Conservation (phyloP, 2,329 filamentous ascomycete species). For the Metarhizium sp. region DNA sequence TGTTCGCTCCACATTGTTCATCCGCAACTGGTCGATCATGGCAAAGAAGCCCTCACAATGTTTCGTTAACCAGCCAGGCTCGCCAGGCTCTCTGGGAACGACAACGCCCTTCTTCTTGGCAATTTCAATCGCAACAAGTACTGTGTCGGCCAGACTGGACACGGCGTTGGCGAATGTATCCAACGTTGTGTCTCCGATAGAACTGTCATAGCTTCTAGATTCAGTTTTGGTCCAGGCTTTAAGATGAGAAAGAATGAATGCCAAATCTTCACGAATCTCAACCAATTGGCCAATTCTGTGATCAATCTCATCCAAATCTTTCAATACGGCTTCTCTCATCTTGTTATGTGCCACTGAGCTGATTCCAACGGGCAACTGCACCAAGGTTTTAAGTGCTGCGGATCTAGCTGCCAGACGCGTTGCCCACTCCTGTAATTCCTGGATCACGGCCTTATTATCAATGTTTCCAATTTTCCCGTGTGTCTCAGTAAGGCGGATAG, state of each 20-base stretch:
- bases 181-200: conserved; percentile 13
- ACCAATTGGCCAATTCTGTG: conserved; percentile 31
- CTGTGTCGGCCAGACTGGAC: conserved; percentile 59
- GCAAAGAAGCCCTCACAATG: conserved; percentile 41
- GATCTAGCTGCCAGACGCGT: conserved; percentile 35
- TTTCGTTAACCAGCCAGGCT: conserved; percentile 24
- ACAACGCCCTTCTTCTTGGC: conserved; percentile 46
- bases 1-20: conserved; percentile 40
- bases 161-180: conserved; percentile 46
- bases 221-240: conserved; percentile 48
- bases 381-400: conserved; percentile 30
- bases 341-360: conserved; percentile 26
- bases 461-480: conserved; percentile 55
- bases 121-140: conserved; percentile 72
- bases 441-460: conserved; percentile 34
- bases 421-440: conserved; percentile 40
- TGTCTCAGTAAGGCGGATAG: conserved; percentile 50
- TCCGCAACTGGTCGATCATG: conserved; percentile 50
- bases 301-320: conserved; percentile 27
- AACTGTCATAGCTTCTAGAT: conserved; percentile 8
- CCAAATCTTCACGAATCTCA: conserved; percentile 42
- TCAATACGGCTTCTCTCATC: conserved; percentile 24
- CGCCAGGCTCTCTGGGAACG: conserved; percentile 23
- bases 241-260: conserved; percentile 58
- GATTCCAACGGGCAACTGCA: conserved; percentile 42